Base-by-base conservation (phyloP, 1,284 basidiomycete genomes). In the Naganishia sp. region DNA sequence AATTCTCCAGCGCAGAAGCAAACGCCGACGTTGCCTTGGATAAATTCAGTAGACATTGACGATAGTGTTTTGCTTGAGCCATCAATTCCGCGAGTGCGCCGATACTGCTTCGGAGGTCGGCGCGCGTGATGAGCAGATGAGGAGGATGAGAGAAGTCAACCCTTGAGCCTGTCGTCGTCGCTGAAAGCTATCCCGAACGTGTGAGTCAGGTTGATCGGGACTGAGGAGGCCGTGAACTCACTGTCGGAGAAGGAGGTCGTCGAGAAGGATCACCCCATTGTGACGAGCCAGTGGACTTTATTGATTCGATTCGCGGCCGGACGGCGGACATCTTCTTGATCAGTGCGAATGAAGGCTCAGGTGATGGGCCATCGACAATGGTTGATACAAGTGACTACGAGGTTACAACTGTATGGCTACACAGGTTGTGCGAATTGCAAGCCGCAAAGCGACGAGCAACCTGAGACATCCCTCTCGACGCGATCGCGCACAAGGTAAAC, bases 21-120 rank as follows among this genome's bases (percentile, higher is more conserved):
- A 97, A 90, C 3, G 86, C 85, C 48, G 92, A 90, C 5, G 92
- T 92, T 11, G 89, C 92, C 68, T 86, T 86, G 16, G 91, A 90
- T 85, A 97, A 88, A 55, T 86, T 84, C 65, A 93, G 80, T 71
- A 97, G 84, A 33, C 91, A 89, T 44, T 87, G 83, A 55, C 94
- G 90, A 81, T 95, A 97, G 63, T 85, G 85, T 59, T 91, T 88
- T 70, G 90, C 90, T 53, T 87, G 85, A 69, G 80, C 85, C 80
- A 96, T 85, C 57, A 96, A 83, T 87, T 94, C 78, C 66, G 79
- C 77, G 39, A 80, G 76, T 59, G 77, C 78, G 9, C 72, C 68
- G n/a, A 79, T 78, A 23, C 77, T 78, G 46, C 75, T 73, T 21
- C 78, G 68, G 10, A 80, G 70, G 66, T 80, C 78, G 57, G 78